Conservation (phyloP, 75 land plant genomes). For the Pinus tabuliformis region DNA sequence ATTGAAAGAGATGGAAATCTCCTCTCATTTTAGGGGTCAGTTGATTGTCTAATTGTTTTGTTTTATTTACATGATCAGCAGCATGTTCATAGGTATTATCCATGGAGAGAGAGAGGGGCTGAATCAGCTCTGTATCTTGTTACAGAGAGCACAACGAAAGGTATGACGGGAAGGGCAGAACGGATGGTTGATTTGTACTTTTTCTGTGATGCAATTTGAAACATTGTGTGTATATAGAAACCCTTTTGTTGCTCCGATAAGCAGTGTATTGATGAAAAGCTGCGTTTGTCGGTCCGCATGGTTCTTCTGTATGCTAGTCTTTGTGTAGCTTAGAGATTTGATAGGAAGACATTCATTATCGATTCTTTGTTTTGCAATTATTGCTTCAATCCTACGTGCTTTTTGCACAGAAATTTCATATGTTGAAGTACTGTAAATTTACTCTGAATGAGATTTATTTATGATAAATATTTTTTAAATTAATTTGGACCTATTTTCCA, state of each 20-base stretch:
- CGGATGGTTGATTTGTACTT: background rate
- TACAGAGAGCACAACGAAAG: background rate
- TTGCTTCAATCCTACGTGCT: background rate
- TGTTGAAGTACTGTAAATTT: too few species aligned
- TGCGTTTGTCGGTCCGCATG: background rate
- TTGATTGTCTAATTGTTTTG: background rate
- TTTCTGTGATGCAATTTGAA: background rate
- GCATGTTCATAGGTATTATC: too few species aligned
- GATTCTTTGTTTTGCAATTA: background rate
- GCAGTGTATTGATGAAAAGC: background rate
- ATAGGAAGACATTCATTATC: background rate
- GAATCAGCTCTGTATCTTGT: too few species aligned
- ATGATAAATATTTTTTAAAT: too few species aligned
- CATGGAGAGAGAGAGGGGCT: too few species aligned
- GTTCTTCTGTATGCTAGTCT: slow-evolving; percentile 3
- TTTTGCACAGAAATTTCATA: too few species aligned
- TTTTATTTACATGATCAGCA: too few species aligned
- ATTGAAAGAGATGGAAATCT: background rate
- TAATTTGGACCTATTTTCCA: too few species aligned
- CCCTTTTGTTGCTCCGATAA: background rate
- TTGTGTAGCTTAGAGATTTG: background rate
- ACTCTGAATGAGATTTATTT: too few species aligned
- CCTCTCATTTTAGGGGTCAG: background rate
- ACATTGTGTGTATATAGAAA: background rate
- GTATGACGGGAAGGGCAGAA: background rate